phyloP scores from a whole-genome alignment of 2,329 filamentous ascomycete species.

The Tolypocladium endophyticum region DNA sequence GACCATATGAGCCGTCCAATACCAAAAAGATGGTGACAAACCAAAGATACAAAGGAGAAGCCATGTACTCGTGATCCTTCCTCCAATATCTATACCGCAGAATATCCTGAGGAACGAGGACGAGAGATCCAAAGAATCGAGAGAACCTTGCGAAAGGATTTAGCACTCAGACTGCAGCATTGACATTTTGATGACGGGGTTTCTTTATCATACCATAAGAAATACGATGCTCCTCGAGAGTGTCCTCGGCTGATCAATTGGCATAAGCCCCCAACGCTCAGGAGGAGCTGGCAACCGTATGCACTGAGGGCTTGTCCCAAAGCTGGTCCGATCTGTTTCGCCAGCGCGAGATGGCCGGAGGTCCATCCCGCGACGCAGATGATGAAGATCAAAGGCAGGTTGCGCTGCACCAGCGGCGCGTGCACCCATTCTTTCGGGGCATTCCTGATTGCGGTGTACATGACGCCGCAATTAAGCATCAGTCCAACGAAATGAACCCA shows the following conservation, averaged over 20 bases:
- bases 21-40: background rate
- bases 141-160: background rate
- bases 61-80: background rate
- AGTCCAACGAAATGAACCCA: background rate
- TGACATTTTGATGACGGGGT: background rate
- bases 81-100: background rate
- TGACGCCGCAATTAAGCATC: conserved; percentile 1
- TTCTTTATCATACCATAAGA: background rate
- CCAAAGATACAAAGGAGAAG: background rate
- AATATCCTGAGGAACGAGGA: conserved; percentile 1
- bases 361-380: background rate
- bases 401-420: background rate
- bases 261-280: background rate
- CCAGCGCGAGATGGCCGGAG: conserved; percentile 1
- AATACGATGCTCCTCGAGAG: background rate
- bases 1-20: background rate
- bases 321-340: background rate
- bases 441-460: conserved; percentile 1
- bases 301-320: background rate
- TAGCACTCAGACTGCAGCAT: background rate
- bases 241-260: conserved; percentile 1
- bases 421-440: conserved; percentile 1
- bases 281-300: background rate
- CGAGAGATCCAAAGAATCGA: background rate
- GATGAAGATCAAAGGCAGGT: background rate